Conservation (phyloP, 2,329 filamentous ascomycete species). For the Colletotrichum sp. region DNA sequence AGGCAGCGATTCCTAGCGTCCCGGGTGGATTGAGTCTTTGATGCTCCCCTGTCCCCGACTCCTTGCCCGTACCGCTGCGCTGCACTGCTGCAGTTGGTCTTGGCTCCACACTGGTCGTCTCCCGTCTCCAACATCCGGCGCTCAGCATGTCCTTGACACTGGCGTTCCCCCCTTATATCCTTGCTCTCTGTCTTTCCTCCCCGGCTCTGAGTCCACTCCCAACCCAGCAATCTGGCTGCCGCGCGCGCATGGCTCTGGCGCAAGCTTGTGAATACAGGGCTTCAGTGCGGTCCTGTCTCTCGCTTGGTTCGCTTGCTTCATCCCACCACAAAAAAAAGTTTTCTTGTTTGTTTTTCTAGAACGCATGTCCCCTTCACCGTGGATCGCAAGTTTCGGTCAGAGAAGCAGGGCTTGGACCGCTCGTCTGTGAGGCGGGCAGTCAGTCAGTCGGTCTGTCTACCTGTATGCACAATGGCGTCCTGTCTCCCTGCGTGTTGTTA, state of each 20-base stretch:
- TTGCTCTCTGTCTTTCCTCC: neutral
- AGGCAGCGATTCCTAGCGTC: conserved; percentile 20
- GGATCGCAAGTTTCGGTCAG: conserved; percentile 3
- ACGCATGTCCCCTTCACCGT: neutral
- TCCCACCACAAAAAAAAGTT: conserved; percentile 8
- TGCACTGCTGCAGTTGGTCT: neutral
- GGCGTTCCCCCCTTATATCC: neutral
- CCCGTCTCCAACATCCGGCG: conserved; percentile 10
- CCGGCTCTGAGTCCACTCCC: neutral
- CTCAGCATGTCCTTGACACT: neutral
- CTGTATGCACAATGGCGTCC: neutral
- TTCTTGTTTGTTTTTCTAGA: neutral
- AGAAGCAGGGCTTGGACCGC: neutral
- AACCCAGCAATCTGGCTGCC: conserved; percentile 11
- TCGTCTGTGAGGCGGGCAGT: neutral
- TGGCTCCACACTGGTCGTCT: conserved; percentile 4
- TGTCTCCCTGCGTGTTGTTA: neutral
- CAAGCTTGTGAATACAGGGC: conserved; percentile 18
- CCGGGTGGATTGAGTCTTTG: conserved; percentile 10
- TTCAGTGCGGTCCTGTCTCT: conserved; percentile 1
- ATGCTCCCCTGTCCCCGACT: neutral
- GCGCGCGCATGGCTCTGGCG: neutral
- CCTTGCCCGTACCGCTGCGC: neutral
- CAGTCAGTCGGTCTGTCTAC: neutral
- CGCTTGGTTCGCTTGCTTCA: conserved; percentile 11